phyloP scores from a whole-genome alignment of 306 rosid genomes.

The Begonia peltatifolia region DNA sequence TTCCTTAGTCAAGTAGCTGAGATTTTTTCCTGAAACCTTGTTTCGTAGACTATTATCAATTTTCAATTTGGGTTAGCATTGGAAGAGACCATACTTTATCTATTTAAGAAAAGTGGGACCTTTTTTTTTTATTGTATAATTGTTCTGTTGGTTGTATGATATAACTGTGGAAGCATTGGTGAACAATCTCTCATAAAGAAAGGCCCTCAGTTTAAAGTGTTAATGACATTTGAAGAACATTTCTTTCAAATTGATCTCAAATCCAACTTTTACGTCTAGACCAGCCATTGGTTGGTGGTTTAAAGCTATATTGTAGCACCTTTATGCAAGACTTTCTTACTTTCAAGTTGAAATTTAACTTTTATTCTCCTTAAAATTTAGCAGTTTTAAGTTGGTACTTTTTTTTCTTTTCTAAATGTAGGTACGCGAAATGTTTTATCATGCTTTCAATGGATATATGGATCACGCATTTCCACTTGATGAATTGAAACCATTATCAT shows the following conservation, averaged over 20 bases:
- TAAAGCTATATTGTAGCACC: not conserved
- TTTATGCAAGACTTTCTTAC: no score
- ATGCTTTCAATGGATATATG: slow-evolving; percentile 92
- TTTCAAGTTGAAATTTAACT: not conserved
- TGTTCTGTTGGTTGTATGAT: not conserved
- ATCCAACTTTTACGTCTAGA: not conserved
- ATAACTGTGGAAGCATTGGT: not conserved
- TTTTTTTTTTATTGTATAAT: no score
- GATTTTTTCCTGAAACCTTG: not conserved
- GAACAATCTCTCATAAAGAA: not conserved
- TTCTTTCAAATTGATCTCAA: not conserved
- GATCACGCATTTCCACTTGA: slow-evolving; percentile 85
- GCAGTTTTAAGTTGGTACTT: not conserved
- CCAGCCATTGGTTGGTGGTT: not conserved
- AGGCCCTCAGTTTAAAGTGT: not conserved
- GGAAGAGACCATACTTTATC: not conserved
- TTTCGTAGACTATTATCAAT: not conserved
- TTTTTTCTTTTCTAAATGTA: slow-evolving; percentile 11
- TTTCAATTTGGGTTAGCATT: not conserved
- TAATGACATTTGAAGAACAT: not conserved
- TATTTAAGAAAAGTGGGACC: not conserved
- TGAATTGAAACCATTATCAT: slow-evolving; percentile 71
- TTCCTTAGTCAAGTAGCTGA: no score
- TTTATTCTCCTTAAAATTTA: not conserved
- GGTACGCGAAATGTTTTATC: slow-evolving; percentile 89